Base-by-base conservation (phyloP, 768 basidiomycete species). In the Suillus clintonianus region DNA sequence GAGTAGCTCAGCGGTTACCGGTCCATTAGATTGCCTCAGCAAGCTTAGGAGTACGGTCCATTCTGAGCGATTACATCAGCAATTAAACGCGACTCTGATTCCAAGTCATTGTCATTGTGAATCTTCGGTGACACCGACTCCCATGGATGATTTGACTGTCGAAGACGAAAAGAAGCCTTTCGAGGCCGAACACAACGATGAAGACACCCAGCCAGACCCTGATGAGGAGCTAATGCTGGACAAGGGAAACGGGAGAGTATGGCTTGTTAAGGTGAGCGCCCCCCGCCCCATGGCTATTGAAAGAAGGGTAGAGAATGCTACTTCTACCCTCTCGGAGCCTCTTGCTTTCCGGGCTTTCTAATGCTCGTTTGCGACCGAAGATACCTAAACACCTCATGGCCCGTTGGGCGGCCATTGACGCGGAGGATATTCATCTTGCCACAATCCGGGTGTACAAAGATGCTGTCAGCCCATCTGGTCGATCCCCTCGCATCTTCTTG, bases 381-480 rank as follows among this genome's bases (percentile, higher is more conserved):
- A 87, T 97, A 50, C 95, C 95, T 0, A 90, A 90, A 72, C 91
- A 90, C 73, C 80, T 97, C 60, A 86, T 95, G 81, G 89, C 94
- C 67, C 84, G 89, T 39, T 98, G 95, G 95, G 79, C 87, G n/a
- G 78, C 86, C 36, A 84, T 94, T 47, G 81, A 88, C 65, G 83
- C 83, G 5, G 91, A 92, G 62, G 91, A 90, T 65, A 78, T 91
- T 4, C 89, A 94, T 65, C 85, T 97, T 1, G 96, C 94, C 8
- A 91, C 89, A 9, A 84, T 98, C 60, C 87, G 95, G 0, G 88
- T 97, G 14, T 97, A 94, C 77, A 81, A 81, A 56, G 75, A 80
- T 48, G 75, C 80, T 19, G 75, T 80, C 42, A 76, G 75, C 17
- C 74, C 83, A 8, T 77, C 75, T 1, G 84, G 79, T 56, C 80